These are phyloP conservation scores for Pythium oligandrum DNA, from an alignment of 352 stramenopile species.

Conservation along the genomic window DNA sequence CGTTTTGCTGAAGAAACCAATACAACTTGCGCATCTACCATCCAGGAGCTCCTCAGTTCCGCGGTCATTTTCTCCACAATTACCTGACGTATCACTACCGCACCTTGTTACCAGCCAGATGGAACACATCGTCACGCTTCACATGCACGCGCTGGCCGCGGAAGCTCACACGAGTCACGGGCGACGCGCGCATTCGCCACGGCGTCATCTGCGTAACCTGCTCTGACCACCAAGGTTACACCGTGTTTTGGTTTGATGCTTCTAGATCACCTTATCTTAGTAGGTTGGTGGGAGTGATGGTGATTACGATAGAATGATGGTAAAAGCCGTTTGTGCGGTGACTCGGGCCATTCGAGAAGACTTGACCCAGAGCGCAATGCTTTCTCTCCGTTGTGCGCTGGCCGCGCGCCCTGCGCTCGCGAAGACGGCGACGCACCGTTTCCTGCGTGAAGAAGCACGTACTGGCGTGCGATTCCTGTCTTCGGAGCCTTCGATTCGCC, in stretches of 20 bases:
- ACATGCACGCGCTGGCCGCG: conserved; percentile 66
- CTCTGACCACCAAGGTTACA: no score
- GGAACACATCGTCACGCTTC: conserved; percentile 80
- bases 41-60: neutral
- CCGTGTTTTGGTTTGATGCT: no score
- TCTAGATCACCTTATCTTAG: no score
- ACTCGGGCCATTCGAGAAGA: no score
- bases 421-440: neutral
- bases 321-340: no score
- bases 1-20: conserved; percentile 66
- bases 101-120: conserved; percentile 85
- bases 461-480: conserved; percentile 24
- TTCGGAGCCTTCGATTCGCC: conserved; percentile 30
- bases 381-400: conserved; percentile 6
- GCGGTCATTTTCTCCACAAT: neutral
- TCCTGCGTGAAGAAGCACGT: neutral
- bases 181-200: conserved; percentile 25
- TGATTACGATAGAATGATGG: neutral
- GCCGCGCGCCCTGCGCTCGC: neutral
- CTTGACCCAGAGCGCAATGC: no score
- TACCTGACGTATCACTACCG: neutral
- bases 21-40: conserved; percentile 80
- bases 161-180: conserved; percentile 62
- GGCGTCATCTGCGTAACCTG: neutral
- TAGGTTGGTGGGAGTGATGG: conserved; percentile 5